Base-by-base conservation (phyloP, 805 yeast genomes). In the Scheffersomyces amazonensis region DNA sequence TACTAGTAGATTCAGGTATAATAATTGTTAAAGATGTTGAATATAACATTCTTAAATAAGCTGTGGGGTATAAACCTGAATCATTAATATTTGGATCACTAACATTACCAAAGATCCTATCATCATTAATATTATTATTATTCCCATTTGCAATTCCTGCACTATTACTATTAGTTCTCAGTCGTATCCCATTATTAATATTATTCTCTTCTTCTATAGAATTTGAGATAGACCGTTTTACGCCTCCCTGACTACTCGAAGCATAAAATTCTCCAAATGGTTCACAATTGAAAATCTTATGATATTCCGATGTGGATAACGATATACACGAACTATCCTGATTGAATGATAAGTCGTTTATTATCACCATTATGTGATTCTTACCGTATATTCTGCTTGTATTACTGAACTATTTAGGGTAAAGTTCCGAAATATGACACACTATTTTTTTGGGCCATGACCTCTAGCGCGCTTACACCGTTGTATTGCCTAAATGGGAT, bases 251-350 rank as follows among this genome's bases (percentile, higher is more conserved):
- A n/a, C n/a, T 24, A 10, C 36, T 34, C 31, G 64, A 60, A 4
- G 58, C 47, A 39, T 62, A 64, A 42, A 69, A 64, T 44, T 69
- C 71, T 15, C 73, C 75, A 51, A 69, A 68, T 1, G 75, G 75
- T 32, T 69, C 74, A 43, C 71, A 63, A 46, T 69, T 69, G 55
- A 53, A 69, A 40, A 69, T 69, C 42, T 58, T 59, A 51, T 64
- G 63, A 35, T 52, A 47, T 25, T 48, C 45, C 6, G 53, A 43
- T 1, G 71, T 62, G 6, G 71, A 58, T 6, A 68, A 46, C 24
- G 69, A 58, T 18, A 69, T 50, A 41, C 71, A 65, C 11, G 69
- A 53, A 47, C 56, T 58, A 50, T 69, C 73, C 50, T 68, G 74
- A 44, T 69, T 69, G 49, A 69, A 66, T 4, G 65, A 50, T 36